These are phyloP conservation scores for Podospora sp. DNA, from an alignment of 495 filamentous ascomycete genomes.

Conservation along the genomic window DNA sequence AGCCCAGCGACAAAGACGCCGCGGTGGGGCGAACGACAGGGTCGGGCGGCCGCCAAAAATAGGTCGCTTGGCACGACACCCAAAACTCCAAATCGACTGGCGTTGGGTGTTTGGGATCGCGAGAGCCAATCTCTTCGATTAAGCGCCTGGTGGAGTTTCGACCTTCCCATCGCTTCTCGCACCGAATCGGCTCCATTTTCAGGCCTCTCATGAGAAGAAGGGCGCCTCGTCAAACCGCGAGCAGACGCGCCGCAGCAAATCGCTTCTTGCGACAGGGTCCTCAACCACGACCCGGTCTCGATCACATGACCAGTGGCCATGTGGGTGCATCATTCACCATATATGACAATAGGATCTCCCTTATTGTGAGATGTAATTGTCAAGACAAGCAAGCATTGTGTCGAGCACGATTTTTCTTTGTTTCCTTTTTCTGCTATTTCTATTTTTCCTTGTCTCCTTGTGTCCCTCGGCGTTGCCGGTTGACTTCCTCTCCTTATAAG, in stretches of 20 bases:
- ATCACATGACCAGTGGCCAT: not conserved
- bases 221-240: slow-evolving; percentile 20
- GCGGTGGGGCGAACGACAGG: slow-evolving; percentile 1
- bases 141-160: slow-evolving; percentile 13
- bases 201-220: slow-evolving; percentile 1
- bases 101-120: not conserved
- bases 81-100: not conserved
- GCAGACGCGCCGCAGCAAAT: slow-evolving; percentile 19
- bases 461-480: slow-evolving; percentile 7
- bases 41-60: slow-evolving; percentile 7
- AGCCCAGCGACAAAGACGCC: slow-evolving; percentile 1
- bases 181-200: slow-evolving; percentile 14
- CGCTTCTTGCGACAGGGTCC: slow-evolving; percentile 12
- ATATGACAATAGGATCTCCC: slow-evolving; percentile 2
- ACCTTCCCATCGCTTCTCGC: slow-evolving; percentile 12
- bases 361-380: not conserved
- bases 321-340: slow-evolving; percentile 2
- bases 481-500: not conserved
- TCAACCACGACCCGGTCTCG: not conserved
- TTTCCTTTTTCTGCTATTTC: slow-evolving; percentile 11
- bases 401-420: slow-evolving; percentile 10
- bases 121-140: slow-evolving; percentile 2
- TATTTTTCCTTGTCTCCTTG: slow-evolving; percentile 11
- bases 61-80: slow-evolving; percentile 6
- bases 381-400: not conserved